Evolutionary conservation across 208 protist genomes (phyloP).

Genomic region (Crithidia sp.): DNA sequence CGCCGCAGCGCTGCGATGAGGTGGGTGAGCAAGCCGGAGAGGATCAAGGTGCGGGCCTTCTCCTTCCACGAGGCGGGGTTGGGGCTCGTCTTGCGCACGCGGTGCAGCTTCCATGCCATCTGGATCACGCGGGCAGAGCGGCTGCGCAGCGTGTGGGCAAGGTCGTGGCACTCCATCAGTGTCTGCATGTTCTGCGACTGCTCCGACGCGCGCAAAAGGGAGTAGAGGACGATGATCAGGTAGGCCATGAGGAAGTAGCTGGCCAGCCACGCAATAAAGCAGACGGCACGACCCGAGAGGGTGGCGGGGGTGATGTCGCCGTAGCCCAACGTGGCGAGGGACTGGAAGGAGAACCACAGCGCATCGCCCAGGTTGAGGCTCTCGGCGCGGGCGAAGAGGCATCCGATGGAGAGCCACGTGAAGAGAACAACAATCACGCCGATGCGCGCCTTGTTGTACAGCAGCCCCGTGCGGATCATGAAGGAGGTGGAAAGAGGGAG

Average conservation of each 20-base stretch:
- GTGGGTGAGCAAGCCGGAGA: constrained; percentile 46
- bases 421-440: constrained; percentile 27
- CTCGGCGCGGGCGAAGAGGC: constrained; percentile 62
- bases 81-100: constrained; percentile 23
- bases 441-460: constrained; percentile 44
- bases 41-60: constrained; percentile 30
- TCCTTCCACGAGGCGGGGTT: constrained; percentile 32
- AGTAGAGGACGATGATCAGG: constrained; percentile 29
- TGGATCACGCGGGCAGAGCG: constrained; percentile 64
- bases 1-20: constrained; percentile 48
- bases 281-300: constrained; percentile 47
- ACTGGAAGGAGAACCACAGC: constrained; percentile 84
- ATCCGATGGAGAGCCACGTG: constrained; percentile 56
- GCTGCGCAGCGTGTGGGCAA: constrained; percentile 45
- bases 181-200: constrained; percentile 59
- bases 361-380: constrained; percentile 44
- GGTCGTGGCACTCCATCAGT: constrained; percentile 54
- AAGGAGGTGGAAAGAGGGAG: constrained; percentile 64
- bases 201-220: constrained; percentile 36
- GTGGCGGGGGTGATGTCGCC: constrained; percentile 74
- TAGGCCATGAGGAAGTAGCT: constrained; percentile 52
- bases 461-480: constrained; percentile 64
- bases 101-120: constrained; percentile 55
- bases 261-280: constrained; percentile 55
- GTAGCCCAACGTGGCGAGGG: constrained; percentile 78